phyloP scores from a whole-genome alignment of 176 grass and related monocot species.

The Oryza punctata region DNA sequence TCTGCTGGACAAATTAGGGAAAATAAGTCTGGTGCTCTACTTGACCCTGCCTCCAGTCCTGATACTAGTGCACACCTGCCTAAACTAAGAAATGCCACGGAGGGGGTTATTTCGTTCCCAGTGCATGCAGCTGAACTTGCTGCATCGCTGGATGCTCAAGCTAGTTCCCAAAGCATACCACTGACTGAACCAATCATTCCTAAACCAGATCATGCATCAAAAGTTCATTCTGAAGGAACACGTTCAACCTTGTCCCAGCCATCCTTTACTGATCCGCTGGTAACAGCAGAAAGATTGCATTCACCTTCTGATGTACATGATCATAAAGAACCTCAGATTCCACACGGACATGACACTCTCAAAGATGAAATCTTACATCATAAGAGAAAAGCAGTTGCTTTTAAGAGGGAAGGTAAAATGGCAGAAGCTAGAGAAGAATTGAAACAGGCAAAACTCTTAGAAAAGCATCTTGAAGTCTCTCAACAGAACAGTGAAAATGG shows the following conservation, averaged over 20 bases:
- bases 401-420: conserved; percentile 91
- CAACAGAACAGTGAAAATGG: conserved; percentile 33
- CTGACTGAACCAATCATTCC: neutral
- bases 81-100: neutral
- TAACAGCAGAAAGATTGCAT: conserved; percentile 33
- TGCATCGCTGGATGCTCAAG: neutral
- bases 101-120: conserved; percentile 7
- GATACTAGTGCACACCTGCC: conserved; percentile 22
- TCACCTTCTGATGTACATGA: conserved; percentile 34
- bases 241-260: neutral
- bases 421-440: conserved; percentile 83
- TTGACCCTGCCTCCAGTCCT: neutral
- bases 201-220: neutral
- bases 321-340: conserved; percentile 32
- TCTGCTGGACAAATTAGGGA: neutral
- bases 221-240: neutral
- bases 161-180: conserved; percentile 17
- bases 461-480: conserved; percentile 58
- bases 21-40: conserved; percentile 26
- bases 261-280: conserved; percentile 30
- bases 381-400: conserved; percentile 79
- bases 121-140: neutral
- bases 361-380: conserved; percentile 79
- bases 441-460: conserved; percentile 79
- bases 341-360: conserved; percentile 46